Evolutionary conservation across 106 monocot species (phyloP).

Genomic region (Allium cepa): DNA sequence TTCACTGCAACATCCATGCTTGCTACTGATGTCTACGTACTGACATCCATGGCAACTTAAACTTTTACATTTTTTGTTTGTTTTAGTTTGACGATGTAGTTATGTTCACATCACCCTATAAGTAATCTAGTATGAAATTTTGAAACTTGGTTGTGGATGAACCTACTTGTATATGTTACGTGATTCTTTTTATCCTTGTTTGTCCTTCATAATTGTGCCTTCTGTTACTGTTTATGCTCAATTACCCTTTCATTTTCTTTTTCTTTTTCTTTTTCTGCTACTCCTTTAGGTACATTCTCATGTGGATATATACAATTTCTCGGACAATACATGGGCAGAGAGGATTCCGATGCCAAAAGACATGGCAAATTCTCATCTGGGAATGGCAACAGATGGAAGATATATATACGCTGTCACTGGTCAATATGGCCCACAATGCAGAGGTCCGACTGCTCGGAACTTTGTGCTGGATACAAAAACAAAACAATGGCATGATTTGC

Average conservation of each 20-base stretch:
- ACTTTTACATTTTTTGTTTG: neutral
- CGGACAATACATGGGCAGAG: slow-evolving; percentile 58
- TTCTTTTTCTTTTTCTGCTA: slow-evolving; percentile 1
- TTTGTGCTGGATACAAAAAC: slow-evolving; percentile 76
- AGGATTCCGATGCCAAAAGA: slow-evolving; percentile 76
- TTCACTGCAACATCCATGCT: too few species aligned
- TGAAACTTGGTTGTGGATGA: neutral
- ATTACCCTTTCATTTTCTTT: neutral
- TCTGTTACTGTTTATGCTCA: neutral
- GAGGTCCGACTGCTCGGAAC: slow-evolving; percentile 51
- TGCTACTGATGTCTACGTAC: too few species aligned
- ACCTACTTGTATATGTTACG: too few species aligned
- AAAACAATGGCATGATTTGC: slow-evolving; percentile 57
- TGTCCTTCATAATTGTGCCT: neutral
- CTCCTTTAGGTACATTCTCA: slow-evolving; percentile 81
- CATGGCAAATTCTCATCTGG: slow-evolving; percentile 95
- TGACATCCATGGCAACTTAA: too few species aligned
- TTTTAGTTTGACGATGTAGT: neutral
- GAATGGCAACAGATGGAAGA: slow-evolving; percentile 81
- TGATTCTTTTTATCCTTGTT: neutral
- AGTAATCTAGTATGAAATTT: too few species aligned
- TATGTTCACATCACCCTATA: neutral
- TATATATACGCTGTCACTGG: slow-evolving; percentile 72
- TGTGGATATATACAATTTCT: slow-evolving; percentile 79
- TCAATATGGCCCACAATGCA: slow-evolving; percentile 88